Evolutionary conservation across 2,329 filamentous ascomycete species (phyloP).

Genomic region (Hypoxylon sp.): DNA sequence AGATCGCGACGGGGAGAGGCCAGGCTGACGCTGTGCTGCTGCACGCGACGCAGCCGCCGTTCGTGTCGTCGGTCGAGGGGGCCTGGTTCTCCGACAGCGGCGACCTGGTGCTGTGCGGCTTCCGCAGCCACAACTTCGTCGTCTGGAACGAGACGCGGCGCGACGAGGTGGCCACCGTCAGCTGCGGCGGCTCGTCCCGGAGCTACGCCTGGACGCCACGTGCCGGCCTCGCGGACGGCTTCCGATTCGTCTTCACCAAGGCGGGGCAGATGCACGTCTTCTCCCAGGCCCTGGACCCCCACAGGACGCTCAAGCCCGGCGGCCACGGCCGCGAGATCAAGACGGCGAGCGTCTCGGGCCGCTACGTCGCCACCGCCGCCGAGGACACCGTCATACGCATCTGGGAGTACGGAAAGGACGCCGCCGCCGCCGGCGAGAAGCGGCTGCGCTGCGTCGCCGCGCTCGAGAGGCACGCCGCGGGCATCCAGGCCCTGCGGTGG

Average conservation of each 20-base stretch:
- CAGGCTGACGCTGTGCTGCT: conserved; percentile 55
- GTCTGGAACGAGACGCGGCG: conserved; percentile 80
- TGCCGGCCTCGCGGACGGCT: conserved; percentile 41
- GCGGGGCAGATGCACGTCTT: conserved; percentile 62
- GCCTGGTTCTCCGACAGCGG: conserved; percentile 62
- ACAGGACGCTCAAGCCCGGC: conserved; percentile 68
- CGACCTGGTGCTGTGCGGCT: conserved; percentile 78
- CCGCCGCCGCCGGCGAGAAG: conserved; percentile 6
- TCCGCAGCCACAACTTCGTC: conserved; percentile 79
- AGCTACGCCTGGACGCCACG: conserved; percentile 65
- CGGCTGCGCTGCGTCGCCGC: conserved; percentile 63
- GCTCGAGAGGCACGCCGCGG: conserved; percentile 80
- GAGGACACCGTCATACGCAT: conserved; percentile 81
- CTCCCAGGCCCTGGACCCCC: conserved; percentile 49
- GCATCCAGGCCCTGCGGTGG: conserved; percentile 84
- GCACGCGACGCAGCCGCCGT: conserved; percentile 73
- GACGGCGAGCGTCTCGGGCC: conserved; percentile 55
- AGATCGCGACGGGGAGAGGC: conserved; percentile 44
- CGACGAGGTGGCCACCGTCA: conserved; percentile 73
- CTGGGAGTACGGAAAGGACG: conserved; percentile 58
- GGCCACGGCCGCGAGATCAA: conserved; percentile 86
- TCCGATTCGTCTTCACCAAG: conserved; percentile 77
- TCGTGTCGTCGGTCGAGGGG: conserved; percentile 80
- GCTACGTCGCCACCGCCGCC: conserved; percentile 69
- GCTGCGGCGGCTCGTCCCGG: conserved; percentile 86